These are phyloP conservation scores for Wickerhamomyces bisporus DNA, from an alignment of 805 yeast genomes.

Conservation along the genomic window DNA sequence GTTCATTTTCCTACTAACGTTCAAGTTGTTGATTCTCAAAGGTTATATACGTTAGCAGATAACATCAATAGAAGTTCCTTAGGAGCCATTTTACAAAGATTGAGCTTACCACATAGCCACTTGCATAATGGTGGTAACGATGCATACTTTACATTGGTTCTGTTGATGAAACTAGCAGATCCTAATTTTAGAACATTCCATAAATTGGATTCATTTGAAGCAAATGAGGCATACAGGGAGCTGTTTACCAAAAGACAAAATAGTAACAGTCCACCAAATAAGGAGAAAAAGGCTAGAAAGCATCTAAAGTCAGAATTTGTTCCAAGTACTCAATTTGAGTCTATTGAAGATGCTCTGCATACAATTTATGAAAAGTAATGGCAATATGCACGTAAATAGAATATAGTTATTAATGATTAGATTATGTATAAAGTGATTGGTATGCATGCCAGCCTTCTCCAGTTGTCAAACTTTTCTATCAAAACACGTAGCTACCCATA, in stretches of 20 bases:
- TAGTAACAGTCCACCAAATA: too few species aligned
- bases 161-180: constrained; percentile 48
- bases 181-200: constrained; percentile 29
- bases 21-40: constrained; percentile 42
- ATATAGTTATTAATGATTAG: too few species aligned
- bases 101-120: constrained; percentile 50
- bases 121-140: constrained; percentile 74
- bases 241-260: not conserved
- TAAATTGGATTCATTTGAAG: not conserved
- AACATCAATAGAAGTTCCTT: constrained; percentile 37
- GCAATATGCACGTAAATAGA: not conserved
- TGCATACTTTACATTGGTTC: constrained; percentile 53
- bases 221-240: not conserved
- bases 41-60: constrained; percentile 35
- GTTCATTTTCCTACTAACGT: constrained; percentile 36
- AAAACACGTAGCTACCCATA: too few species aligned
- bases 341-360: not conserved
- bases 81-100: constrained; percentile 38
- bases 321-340: not conserved
- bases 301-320: not conserved
- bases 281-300: not conserved
- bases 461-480: too few species aligned
- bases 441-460: too few species aligned
- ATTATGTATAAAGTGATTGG: too few species aligned
- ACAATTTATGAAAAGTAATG: not conserved